Evolutionary conservation across 768 basidiomycete species (phyloP).

Genomic region (Lactarius indigo): DNA sequence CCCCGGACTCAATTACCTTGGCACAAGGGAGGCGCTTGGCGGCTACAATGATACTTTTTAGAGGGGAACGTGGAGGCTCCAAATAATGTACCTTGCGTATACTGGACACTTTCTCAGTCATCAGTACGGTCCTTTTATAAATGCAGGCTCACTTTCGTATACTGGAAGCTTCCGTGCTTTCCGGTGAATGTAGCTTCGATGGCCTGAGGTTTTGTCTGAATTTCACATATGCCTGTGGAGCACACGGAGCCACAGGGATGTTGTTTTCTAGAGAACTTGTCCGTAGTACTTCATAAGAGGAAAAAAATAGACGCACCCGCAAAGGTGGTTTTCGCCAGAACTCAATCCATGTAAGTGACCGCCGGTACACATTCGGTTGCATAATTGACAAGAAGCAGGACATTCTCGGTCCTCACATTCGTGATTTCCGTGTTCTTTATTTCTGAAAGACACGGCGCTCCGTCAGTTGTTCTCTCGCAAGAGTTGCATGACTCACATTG

Average conservation of each 20-base stretch:
- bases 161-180: conserved; percentile 54
- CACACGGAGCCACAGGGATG: conserved; percentile 47
- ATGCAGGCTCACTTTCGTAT: conserved; percentile 47
- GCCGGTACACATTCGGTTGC: conserved; percentile 48
- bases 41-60: conserved; percentile 30
- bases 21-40: conserved; percentile 49
- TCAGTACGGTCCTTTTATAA: no score
- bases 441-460: conserved; percentile 32
- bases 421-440: conserved; percentile 43
- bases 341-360: conserved; percentile 51
- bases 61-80: not conserved
- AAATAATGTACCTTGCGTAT: conserved; percentile 44
- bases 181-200: conserved; percentile 62
- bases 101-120: conserved; percentile 32
- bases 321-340: conserved; percentile 44
- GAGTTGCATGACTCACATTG: not conserved
- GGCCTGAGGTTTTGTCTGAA: conserved; percentile 54
- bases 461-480: not conserved
- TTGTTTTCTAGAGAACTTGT: conserved; percentile 39
- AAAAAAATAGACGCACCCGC: conserved; percentile 41
- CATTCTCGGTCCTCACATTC: conserved; percentile 50
- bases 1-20: conserved; percentile 42
- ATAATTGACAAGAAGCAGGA: conserved; percentile 50
- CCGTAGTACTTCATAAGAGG: not conserved
- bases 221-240: conserved; percentile 51